Conservation (phyloP, 2,329 filamentous ascomycete species). For the Ophiostoma montium region DNA sequence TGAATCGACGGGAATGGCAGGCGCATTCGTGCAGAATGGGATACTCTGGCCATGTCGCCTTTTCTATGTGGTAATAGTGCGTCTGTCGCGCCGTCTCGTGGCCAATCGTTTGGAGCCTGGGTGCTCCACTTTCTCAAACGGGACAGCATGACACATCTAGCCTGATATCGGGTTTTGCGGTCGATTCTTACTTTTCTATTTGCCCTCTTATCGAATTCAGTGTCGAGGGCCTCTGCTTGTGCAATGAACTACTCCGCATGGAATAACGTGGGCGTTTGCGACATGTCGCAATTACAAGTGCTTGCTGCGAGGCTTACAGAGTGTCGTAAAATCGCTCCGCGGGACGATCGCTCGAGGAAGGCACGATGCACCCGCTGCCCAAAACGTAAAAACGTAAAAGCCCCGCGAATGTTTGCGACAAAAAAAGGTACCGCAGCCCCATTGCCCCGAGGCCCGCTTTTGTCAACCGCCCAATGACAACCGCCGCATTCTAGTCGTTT, state of each 20-base stretch:
- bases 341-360: not conserved
- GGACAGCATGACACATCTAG: not conserved
- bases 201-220: too few species aligned
- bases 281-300: too few species aligned
- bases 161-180: not conserved
- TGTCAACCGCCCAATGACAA: conserved; percentile 4
- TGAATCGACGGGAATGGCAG: not conserved
- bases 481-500: conserved; percentile 1
- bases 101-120: conserved; percentile 1
- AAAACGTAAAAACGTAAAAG: not conserved
- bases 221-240: too few species aligned
- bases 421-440: not conserved
- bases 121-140: not conserved
- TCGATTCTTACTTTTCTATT: not conserved
- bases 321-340: not conserved
- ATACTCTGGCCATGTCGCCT: not conserved
- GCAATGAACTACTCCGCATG: too few species aligned
- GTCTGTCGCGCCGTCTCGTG: conserved; percentile 6
- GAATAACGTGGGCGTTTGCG: too few species aligned
- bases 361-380: not conserved
- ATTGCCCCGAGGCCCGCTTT: conserved; percentile 4
- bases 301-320: too few species aligned
- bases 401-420: not conserved
- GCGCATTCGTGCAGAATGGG: not conserved
- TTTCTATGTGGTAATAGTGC: conserved; percentile 36